Percentiles rank a stretch among this genome's conserved stretches.
Evolutionary conservation across 2,329 filamentous ascomycete genomes (phyloP).

Genomic region (Diaporthe caulivora): DNA sequence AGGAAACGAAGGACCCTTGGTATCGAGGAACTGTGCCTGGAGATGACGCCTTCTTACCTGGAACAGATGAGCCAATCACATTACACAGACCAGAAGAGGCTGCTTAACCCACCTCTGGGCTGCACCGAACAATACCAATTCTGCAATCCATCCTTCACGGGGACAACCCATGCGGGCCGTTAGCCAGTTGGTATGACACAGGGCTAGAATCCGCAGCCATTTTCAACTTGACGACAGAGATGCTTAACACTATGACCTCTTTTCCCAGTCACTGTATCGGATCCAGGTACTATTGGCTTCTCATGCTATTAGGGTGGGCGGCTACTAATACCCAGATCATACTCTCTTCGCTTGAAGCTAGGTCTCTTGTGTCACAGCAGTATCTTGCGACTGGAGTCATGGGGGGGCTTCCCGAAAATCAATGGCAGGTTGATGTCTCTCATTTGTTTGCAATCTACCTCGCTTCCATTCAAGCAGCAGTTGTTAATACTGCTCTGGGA

Average conservation of each 20-base stretch:
- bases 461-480: conserved; percentile 30
- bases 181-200: background rate
- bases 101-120: conserved; percentile 33
- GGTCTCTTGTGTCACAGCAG: background rate
- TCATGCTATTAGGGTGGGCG: background rate
- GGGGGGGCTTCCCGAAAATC: conserved; percentile 32
- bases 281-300: background rate
- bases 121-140: conserved; percentile 29
- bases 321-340: background rate
- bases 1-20: conserved; percentile 26
- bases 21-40: conserved; percentile 1
- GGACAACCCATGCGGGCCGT: background rate
- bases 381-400: background rate
- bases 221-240: background rate
- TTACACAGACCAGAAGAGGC: conserved; percentile 23
- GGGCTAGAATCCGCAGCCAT: background rate
- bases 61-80: background rate
- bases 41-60: background rate
- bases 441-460: conserved; percentile 35
- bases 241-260: fast-evolving
- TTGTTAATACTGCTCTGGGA: background rate
- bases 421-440: conserved; percentile 41
- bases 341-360: background rate
- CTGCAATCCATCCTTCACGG: conserved; percentile 25
- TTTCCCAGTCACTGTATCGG: background rate